phyloP scores from a whole-genome alignment of 192 early-diverging fungal genomes.

The Coemansia sp. region DNA sequence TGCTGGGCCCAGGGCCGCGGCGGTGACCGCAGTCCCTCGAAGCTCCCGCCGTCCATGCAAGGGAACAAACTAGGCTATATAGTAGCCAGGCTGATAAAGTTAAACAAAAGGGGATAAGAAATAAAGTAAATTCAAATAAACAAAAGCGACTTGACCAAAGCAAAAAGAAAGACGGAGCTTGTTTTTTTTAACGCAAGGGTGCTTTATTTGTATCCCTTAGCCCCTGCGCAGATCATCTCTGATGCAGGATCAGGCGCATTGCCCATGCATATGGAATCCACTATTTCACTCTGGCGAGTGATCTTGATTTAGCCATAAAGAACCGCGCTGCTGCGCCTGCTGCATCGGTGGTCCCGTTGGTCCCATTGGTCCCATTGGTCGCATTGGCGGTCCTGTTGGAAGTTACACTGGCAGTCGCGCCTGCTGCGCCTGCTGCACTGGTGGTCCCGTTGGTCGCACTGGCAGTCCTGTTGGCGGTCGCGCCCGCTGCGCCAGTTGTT shows the following conservation, averaged over 20 bases:
- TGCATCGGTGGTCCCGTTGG: no score
- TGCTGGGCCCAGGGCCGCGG: constrained; percentile 4
- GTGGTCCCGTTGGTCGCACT: no score
- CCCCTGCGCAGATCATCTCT: not conserved
- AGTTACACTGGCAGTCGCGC: no score
- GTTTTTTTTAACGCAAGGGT: not conserved
- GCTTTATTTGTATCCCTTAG: no score
- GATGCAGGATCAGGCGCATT: not conserved
- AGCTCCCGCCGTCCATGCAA: constrained; percentile 1
- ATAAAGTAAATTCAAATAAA: not conserved
- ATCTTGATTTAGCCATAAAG: not conserved
- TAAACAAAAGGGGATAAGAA: not conserved
- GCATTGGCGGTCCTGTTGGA: no score
- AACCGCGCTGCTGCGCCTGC: no score
- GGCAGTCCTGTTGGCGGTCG: no score
- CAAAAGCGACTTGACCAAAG: no score
- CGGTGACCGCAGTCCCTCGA: constrained; percentile 4
- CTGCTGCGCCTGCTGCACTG: no score
- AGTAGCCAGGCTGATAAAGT: not conserved
- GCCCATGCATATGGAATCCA: not conserved
- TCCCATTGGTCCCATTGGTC: no score
- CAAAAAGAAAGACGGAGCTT: no score
- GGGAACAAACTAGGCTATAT: not conserved
- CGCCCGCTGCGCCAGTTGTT: no score
- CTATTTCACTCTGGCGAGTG: not conserved